Evolutionary conservation across 257 asterid species (phyloP), one percentile per base, ranked within the genome.

Genomic region (Nicotiana benthamiana): DNA sequence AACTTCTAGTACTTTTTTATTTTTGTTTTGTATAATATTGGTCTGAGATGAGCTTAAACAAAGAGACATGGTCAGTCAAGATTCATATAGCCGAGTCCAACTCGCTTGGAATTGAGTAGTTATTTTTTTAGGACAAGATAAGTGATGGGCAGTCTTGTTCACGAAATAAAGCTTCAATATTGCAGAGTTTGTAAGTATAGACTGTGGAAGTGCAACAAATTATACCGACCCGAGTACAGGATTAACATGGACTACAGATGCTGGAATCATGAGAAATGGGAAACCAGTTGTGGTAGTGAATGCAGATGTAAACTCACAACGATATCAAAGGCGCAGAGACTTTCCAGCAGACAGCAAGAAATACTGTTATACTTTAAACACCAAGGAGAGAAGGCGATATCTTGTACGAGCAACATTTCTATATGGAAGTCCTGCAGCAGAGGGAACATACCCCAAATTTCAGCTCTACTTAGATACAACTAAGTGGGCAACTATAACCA

Each of bases 171-270:
- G 40, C 9, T 72, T 72, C 10, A 13, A 24, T 24, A 32, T 53
- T 89, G 98, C 98, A 93, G 99, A 95, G 82, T 95, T 95, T 89
- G 83, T 88, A 34, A 96, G 97, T 84, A 86, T 96, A 84, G 99
- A 96, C 86, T 96, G 99, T 83, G 99, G 99, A 81, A 94, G 92
- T 56, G 85, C 89, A 59, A 83, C 78, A 9, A 92, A 87, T 80
- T 86, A 92, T 85, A 94, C 91, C 0, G 99, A 94, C 75, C 82
- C 81, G 18, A 79, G 48, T 7, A 96, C 98, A 30, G 94, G 97
- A 77, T 83, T 96, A 74, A 48, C 86, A 34, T 96, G 99, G 99
- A 89, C 82, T 64, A 81, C 97, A 4, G 99, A 95, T 82, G 17
- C 81, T 15, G 88, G 79, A 75, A 82, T 90, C 70, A 90, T 86